Base-by-base conservation (phyloP, 2,329 filamentous ascomycete species). In the Colletotrichum theobromicola region DNA sequence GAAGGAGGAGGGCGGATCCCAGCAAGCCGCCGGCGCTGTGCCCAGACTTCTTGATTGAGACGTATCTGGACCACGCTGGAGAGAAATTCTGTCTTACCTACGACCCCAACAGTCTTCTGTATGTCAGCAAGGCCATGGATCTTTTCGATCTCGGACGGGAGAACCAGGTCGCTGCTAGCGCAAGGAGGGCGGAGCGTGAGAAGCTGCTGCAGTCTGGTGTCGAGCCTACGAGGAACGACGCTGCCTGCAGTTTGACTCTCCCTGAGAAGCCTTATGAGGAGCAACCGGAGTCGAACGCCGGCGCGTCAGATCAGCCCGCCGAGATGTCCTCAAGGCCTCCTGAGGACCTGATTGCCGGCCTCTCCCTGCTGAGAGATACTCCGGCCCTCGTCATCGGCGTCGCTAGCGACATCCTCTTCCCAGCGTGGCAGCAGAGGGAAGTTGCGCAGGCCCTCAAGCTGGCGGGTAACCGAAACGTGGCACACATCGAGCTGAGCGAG, bases 41-140 rank as follows among this genome's bases (percentile, higher is more conserved):
- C 80, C 96, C 97, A 0, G 97, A 99, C 82, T 99, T 98, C 81
- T 88, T 99, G 28, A 98, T 99, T 78, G 97, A 99, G 85, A 99
- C 97, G 0, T 99, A 99, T 82, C 91, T 99, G 21, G 97, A 99
- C 83, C 97, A 99, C 80, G 97, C 97, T 0, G 97, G 97, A 24
- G 97, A 99, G 87, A 99, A 99, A 84, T 99, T 98, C 88, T 98
- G 95, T 82, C 89, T 99, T 30, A 96, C 97, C 77, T 98, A 98
- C 82, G 97, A 99, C 80, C 92, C 97, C 30, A 99, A 99, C 85
- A 98, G 95, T 81, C 86, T 98, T 50, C 88, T 99, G 4, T 99
- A 99, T 83, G 95, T 99, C 71, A 98, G 95, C 83, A 99, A 99
- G 85, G 97, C 97, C 7, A 99, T 99, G 97, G 97, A 99, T 81